phyloP scores from a whole-genome alignment of 441 rosid species.

The Pelargonium hybrid region DNA sequence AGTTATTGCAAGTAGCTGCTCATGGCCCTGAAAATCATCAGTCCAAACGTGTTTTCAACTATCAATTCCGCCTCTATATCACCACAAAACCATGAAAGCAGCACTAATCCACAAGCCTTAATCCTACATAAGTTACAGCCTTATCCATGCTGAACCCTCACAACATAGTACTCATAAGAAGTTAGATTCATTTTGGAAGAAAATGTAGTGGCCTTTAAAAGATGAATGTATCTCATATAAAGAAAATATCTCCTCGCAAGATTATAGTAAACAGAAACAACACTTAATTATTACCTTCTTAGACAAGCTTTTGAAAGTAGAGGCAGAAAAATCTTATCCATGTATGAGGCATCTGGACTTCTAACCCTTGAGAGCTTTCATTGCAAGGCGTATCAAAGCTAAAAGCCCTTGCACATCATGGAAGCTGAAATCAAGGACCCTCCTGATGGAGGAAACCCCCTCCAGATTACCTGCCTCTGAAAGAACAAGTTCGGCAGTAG shows the following conservation, averaged over 20 bases:
- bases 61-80: not conserved
- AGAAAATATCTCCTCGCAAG: not conserved
- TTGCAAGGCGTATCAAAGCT: constrained; percentile 2
- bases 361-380: constrained; percentile 4
- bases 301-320: not conserved
- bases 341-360: not conserved
- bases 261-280: not conserved
- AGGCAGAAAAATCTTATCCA: not conserved
- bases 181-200: too few species aligned
- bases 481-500: constrained; percentile 1
- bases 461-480: constrained; percentile 3
- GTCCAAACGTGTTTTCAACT: not conserved
- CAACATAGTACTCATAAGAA: too few species aligned
- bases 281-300: not conserved
- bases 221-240: not conserved
- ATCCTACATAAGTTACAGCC: too few species aligned
- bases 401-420: constrained; percentile 3
- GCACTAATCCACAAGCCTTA: not conserved
- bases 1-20: not conserved
- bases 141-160: too few species aligned
- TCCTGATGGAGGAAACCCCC: constrained; percentile 7
- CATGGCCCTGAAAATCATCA: not conserved
- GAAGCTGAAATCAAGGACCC: constrained; percentile 9
- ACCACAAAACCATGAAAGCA: too few species aligned
- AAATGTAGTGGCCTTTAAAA: not conserved